Evolutionary conservation across 1,139 yeast genomes (phyloP).

Genomic region (Geotrichum carabidarum): DNA sequence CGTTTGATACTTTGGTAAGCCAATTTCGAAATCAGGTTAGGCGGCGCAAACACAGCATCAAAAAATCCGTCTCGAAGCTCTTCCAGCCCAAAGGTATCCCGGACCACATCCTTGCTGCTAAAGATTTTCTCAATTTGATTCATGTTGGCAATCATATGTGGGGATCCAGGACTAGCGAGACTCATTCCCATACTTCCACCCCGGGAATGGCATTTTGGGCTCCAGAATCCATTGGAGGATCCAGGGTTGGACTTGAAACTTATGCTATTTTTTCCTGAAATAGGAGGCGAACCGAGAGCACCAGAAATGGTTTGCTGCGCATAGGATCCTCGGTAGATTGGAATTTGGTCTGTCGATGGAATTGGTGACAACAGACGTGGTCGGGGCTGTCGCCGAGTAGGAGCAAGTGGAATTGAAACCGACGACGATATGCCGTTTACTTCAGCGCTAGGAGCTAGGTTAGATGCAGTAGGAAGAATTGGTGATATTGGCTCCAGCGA

Average conservation of each 20-base stretch:
- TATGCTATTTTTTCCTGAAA: constrained; percentile 9
- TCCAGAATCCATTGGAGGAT: neutral
- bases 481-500: neutral
- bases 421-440: neutral
- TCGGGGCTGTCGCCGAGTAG: neutral
- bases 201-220: constrained; percentile 10
- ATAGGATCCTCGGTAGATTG: constrained; percentile 26
- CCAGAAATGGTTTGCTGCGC: constrained; percentile 3
- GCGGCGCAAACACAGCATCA: constrained; percentile 44
- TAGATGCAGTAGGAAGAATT: neutral
- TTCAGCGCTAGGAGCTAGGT: neutral
- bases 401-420: neutral
- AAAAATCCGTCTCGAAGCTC: constrained; percentile 48
- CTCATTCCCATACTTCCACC: neutral
- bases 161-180: neutral
- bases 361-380: constrained; percentile 13
- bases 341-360: constrained; percentile 19
- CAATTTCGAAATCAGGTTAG: constrained; percentile 25
- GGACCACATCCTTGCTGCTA: neutral
- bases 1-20: constrained; percentile 19
- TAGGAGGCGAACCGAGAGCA: constrained; percentile 7
- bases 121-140: constrained; percentile 11
- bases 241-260: neutral
- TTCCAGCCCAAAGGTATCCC: constrained; percentile 35
- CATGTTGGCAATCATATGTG: neutral